Percentiles rank a stretch among this genome's conserved stretches.
Evolutionary conservation across 257 asterid genomes (phyloP).

Genomic region (Solanum lycopersicoides): DNA sequence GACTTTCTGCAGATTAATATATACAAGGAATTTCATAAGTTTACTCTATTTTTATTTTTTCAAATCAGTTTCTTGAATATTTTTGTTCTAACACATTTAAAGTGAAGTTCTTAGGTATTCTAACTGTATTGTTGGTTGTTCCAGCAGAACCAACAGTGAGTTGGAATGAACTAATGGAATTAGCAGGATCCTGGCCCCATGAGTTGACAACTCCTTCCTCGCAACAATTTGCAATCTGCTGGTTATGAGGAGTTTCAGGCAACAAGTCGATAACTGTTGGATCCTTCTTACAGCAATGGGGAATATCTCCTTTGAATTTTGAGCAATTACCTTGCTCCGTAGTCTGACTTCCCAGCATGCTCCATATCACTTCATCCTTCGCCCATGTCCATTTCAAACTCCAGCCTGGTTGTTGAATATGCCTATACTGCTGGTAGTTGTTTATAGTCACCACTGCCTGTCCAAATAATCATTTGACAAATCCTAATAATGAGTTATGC

Average conservation of each 20-base stretch:
- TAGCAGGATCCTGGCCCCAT: conserved; percentile 55
- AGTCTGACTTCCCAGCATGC: conserved; percentile 66
- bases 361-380: conserved; percentile 81
- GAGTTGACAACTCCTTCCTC: conserved; percentile 69
- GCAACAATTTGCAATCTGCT: conserved; percentile 68
- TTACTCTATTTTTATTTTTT: too few species aligned
- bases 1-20: too few species aligned
- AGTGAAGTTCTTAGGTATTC: conserved; percentile 66
- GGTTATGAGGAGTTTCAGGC: conserved; percentile 70
- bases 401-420: conserved; percentile 92
- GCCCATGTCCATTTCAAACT: conserved; percentile 89
- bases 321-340: conserved; percentile 92
- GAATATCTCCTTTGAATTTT: conserved; percentile 44
- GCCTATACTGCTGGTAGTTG: conserved; percentile 89
- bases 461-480: not conserved
- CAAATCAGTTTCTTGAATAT: too few species aligned
- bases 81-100: too few species aligned
- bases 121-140: conserved; percentile 63
- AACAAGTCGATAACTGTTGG: conserved; percentile 66
- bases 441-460: conserved; percentile 31
- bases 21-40: too few species aligned
- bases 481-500: too few species aligned
- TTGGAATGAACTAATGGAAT: conserved; percentile 62
- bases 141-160: conserved; percentile 65
- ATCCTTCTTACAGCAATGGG: conserved; percentile 71